These are phyloP conservation scores for Phyllosticta citribraziliensis DNA, from an alignment of 2,329 filamentous ascomycete genomes.

Conservation along the genomic window DNA sequence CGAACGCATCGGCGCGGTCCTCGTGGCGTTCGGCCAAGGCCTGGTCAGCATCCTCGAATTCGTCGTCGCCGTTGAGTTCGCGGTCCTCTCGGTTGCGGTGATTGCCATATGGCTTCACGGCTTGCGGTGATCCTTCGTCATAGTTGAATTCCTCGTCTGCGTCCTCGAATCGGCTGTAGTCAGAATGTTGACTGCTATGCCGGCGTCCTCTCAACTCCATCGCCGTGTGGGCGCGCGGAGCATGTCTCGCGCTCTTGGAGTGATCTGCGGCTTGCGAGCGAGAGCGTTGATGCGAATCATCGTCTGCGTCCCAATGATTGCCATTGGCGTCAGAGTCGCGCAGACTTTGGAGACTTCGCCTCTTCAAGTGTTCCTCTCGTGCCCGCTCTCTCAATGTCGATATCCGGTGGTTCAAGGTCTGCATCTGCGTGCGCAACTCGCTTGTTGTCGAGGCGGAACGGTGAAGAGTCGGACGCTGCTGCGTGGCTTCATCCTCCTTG, in stretches of 20 bases:
- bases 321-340: slow-evolving; percentile 27
- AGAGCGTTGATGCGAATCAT: background rate
- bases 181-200: background rate
- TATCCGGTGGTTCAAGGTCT: slow-evolving; percentile 75
- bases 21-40: slow-evolving; percentile 58
- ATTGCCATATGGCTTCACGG: background rate
- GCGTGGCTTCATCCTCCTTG: slow-evolving; percentile 27
- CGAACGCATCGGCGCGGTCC: slow-evolving; percentile 88
- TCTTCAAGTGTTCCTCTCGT: slow-evolving; percentile 66
- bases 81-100: background rate
- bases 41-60: slow-evolving; percentile 7
- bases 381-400: slow-evolving; percentile 70
- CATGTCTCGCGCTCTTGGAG: background rate
- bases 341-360: slow-evolving; percentile 66
- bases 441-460: slow-evolving; percentile 64
- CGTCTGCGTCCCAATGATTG: background rate
- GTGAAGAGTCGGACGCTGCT: slow-evolving; percentile 31
- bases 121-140: background rate
- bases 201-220: background rate
- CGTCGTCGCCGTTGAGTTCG: background rate
- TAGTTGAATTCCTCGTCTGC: slow-evolving; percentile 24
- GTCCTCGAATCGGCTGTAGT: slow-evolving; percentile 35
- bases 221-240: background rate
- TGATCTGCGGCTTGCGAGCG: background rate
- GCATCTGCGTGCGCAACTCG: slow-evolving; percentile 73